Conservation (phyloP, 2,329 filamentous ascomycete species). For the Diplodia sapinea region DNA sequence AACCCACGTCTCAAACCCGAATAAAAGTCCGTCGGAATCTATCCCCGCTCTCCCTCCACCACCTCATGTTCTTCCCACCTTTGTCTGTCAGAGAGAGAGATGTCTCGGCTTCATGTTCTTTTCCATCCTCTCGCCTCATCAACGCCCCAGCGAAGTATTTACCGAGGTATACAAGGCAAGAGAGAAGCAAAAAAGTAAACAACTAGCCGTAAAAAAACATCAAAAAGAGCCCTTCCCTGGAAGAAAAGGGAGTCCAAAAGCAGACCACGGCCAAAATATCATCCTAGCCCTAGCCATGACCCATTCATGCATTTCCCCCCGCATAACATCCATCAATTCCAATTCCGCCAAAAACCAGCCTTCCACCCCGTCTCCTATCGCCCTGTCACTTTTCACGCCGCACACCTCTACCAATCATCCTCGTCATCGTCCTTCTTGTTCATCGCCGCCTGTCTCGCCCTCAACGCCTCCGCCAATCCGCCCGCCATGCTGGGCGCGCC, state of each 20-base stretch:
- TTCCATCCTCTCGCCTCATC: not conserved
- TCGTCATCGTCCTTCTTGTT: constrained; percentile 45
- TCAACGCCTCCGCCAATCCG: constrained; percentile 57
- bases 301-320: not conserved
- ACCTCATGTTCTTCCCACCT: not conserved
- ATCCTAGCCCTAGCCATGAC: not conserved
- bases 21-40: not conserved
- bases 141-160: not conserved
- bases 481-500: constrained; percentile 52
- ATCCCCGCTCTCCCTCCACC: not conserved
- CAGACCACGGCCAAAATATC: not conserved
- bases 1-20: not conserved
- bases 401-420: constrained; percentile 43
- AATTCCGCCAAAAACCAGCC: not conserved
- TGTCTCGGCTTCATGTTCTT: not conserved
- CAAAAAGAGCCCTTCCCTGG: not conserved
- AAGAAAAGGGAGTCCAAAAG: not conserved
- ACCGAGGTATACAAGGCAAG: not conserved
- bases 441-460: constrained; percentile 58
- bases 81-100: not conserved
- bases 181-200: not conserved
- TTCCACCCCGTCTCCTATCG: not conserved
- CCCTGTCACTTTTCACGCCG: not conserved
- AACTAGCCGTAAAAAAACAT: not conserved
- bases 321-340: not conserved